A percentile compares a stretch with the other conserved stretches of the same genome.
Evolutionary conservation across 2,329 filamentous ascomycete genomes (phyloP).

Genomic region (Drechslerella stenobrocha): DNA sequence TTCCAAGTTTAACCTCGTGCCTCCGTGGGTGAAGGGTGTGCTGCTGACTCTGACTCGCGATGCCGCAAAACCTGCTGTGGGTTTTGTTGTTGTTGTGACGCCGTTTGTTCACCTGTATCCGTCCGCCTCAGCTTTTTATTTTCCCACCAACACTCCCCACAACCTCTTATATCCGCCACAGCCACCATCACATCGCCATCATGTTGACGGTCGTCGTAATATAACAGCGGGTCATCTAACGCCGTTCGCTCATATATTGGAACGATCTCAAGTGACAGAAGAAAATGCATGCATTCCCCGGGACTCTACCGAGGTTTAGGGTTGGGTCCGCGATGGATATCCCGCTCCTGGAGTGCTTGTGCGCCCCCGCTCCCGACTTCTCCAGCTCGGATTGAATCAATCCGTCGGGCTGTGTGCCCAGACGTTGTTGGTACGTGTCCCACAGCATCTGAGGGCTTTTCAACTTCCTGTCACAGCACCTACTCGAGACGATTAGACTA

Average conservation of each 20-base stretch:
- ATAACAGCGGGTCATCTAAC: not conserved
- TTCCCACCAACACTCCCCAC: too few species aligned
- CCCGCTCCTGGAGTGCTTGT: constrained; percentile 2
- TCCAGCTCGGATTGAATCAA: not conserved
- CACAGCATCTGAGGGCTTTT: not conserved
- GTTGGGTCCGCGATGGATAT: not conserved
- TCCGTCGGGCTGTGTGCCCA: not conserved
- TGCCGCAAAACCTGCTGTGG: too few species aligned
- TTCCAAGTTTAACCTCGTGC: too few species aligned
- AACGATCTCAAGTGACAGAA: not conserved
- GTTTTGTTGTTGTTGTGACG: too few species aligned
- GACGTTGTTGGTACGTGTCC: not conserved
- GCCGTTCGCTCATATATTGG: not conserved
- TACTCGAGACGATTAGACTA: not conserved
- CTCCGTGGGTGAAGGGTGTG: too few species aligned
- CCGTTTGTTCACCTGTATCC: too few species aligned
- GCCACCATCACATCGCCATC: too few species aligned
- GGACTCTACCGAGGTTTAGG: constrained; percentile 10
- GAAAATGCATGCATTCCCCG: constrained; percentile 38
- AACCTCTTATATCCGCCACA: too few species aligned
- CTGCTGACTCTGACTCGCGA: too few species aligned
- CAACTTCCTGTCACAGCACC: not conserved
- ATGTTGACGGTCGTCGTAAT: not conserved
- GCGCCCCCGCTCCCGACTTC: not conserved
- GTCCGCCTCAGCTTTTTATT: too few species aligned